phyloP scores from a whole-genome alignment of 805 yeast genomes.

The Starmerella potacharoeniae region DNA sequence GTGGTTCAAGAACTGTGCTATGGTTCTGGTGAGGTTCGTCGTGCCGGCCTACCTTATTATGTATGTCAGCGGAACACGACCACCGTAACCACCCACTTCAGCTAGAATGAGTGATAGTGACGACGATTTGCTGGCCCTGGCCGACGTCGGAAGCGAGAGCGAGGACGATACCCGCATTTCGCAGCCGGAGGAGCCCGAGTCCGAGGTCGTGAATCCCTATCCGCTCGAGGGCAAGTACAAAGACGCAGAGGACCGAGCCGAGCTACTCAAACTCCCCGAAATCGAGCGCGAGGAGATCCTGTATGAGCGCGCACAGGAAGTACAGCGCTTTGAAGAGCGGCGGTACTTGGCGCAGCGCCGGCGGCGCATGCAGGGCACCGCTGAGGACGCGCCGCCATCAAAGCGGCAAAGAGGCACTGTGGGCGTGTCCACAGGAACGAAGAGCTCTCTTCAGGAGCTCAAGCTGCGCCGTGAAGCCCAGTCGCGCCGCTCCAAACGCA shows the following conservation, averaged over 20 bases:
- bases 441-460: slow-evolving; percentile 56
- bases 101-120: slow-evolving; percentile 41
- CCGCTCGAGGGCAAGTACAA: slow-evolving; percentile 88
- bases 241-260: slow-evolving; percentile 63
- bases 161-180: slow-evolving; percentile 25
- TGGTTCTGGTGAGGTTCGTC: not conserved
- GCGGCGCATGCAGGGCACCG: slow-evolving; percentile 25
- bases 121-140: slow-evolving; percentile 91
- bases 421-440: slow-evolving; percentile 33
- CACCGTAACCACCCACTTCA: not conserved
- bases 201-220: slow-evolving; percentile 52
- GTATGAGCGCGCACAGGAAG: slow-evolving; percentile 84
- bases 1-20: too few species aligned
- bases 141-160: slow-evolving; percentile 62
- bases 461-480: slow-evolving; percentile 43
- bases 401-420: slow-evolving; percentile 30
- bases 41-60: not conserved
- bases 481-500: slow-evolving; percentile 1
- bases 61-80: not conserved
- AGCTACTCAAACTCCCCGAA: slow-evolving; percentile 59
- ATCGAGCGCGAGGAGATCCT: slow-evolving; percentile 82
- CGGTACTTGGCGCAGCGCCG: slow-evolving; percentile 68
- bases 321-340: slow-evolving; percentile 80
- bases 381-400: slow-evolving; percentile 17
- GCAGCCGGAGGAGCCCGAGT: slow-evolving; percentile 8